Conservation (phyloP, 176 grass and related monocot species). For the Rhynchospora pubera region DNA sequence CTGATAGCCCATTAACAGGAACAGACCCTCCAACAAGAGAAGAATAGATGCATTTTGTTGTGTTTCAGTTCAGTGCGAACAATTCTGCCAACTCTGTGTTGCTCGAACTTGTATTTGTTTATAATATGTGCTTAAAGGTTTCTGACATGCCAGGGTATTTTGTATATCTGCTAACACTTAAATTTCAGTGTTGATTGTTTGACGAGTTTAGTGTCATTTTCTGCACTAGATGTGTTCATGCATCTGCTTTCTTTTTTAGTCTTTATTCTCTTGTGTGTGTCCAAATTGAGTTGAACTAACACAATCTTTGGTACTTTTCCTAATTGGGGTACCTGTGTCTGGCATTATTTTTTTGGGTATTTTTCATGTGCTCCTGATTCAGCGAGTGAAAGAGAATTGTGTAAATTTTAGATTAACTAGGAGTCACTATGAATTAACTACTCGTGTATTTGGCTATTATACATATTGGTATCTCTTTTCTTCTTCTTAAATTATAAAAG, state of each 20-base stretch:
- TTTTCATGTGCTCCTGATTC: not conserved
- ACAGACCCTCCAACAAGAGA: constrained; percentile 66
- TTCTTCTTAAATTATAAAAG: no score
- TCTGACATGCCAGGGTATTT: not conserved
- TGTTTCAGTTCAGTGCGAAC: not conserved
- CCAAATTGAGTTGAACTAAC: not conserved
- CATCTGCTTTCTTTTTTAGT: not conserved
- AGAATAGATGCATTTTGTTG: constrained; percentile 32
- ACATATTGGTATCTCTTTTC: no score
- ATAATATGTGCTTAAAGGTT: constrained; percentile 4
- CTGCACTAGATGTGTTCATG: not conserved
- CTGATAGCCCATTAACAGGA: constrained; percentile 68
- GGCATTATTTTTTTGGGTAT: not conserved
- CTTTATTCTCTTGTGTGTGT: not conserved
- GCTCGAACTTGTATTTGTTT: not conserved
- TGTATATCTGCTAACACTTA: constrained; percentile 2
- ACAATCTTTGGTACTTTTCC: not conserved
- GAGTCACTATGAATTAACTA: no score
- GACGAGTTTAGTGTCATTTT: not conserved
- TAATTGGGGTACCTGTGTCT: not conserved
- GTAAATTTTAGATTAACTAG: not conserved
- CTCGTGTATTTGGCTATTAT: no score
- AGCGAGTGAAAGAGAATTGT: not conserved
- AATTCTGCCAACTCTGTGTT: not conserved
- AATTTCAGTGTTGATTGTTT: not conserved